Conservation (phyloP, 2,329 filamentous ascomycete species). For the Ceratocystis harringtonii region DNA sequence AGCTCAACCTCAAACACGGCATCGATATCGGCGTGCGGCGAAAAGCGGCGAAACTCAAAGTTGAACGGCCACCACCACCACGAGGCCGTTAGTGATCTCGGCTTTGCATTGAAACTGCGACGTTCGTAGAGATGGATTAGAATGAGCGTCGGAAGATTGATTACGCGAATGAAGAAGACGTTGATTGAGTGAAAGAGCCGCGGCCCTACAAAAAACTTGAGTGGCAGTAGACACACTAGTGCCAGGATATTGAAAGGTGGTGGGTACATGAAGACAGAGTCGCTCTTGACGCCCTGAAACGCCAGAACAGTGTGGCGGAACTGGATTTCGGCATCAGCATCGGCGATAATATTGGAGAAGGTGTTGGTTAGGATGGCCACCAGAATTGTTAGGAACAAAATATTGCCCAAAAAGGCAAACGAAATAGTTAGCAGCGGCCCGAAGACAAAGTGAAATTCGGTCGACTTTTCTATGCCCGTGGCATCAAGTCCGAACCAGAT, state of each 20-base stretch:
- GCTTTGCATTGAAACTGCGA: constrained; percentile 27
- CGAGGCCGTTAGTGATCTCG: neutral
- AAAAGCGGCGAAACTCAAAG: constrained; percentile 34
- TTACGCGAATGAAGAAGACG: constrained; percentile 44
- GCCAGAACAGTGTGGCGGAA: constrained; percentile 58
- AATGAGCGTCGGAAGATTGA: constrained; percentile 50
- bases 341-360: constrained; percentile 53
- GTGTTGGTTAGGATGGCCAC: constrained; percentile 61
- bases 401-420: constrained; percentile 62
- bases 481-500: constrained; percentile 66
- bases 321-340: constrained; percentile 54
- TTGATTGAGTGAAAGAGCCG: constrained; percentile 59
- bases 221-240: constrained; percentile 45
- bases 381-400: constrained; percentile 57
- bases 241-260: constrained; percentile 58
- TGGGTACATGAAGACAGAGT: constrained; percentile 54
- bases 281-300: constrained; percentile 59
- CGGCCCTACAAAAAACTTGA: constrained; percentile 47
- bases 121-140: constrained; percentile 48
- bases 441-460: constrained; percentile 49
- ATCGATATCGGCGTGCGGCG: constrained; percentile 46
- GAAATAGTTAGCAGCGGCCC: constrained; percentile 55
- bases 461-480: constrained; percentile 35
- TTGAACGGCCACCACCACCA: constrained; percentile 20
- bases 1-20: constrained; percentile 45